A percentile compares a stretch with the other conserved stretches of the same genome.
phyloP scores from a whole-genome alignment of 805 yeast species.

The Kregervanrija pseudodelftensis region DNA sequence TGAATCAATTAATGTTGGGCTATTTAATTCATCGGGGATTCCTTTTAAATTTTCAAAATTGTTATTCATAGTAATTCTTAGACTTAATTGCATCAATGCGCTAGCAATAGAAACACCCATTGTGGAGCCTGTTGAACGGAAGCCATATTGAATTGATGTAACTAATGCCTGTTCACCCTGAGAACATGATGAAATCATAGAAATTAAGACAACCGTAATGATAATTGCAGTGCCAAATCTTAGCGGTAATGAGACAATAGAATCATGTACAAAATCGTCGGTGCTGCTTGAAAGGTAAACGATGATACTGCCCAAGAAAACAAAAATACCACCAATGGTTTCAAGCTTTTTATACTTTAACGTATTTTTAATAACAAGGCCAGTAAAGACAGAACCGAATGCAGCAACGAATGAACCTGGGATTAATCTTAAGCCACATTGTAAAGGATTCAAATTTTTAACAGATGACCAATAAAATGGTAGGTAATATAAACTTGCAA shows the following conservation, averaged over 20 bases:
- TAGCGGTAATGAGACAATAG: conserved; percentile 38
- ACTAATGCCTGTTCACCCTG: conserved; percentile 67
- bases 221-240: conserved; percentile 62
- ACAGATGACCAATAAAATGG: conserved; percentile 48
- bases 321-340: conserved; percentile 29
- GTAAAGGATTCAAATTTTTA: conserved; percentile 15
- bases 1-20: conserved; percentile 6
- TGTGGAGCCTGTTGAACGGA: conserved; percentile 47
- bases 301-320: conserved; percentile 39
- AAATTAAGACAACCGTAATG: conserved; percentile 62
- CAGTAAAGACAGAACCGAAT: conserved; percentile 59
- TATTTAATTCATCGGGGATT: not conserved
- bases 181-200: conserved; percentile 70
- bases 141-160: conserved; percentile 78
- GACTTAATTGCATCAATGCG: conserved; percentile 34
- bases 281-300: conserved; percentile 18
- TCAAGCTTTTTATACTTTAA: conserved; percentile 53
- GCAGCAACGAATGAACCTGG: conserved; percentile 63
- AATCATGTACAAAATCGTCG: conserved; percentile 30
- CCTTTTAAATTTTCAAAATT: conserved; percentile 11
- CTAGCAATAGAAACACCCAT: conserved; percentile 42
- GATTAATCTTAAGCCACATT: conserved; percentile 33
- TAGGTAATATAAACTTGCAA: conserved; percentile 53
- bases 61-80: conserved; percentile 6
- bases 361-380: conserved; percentile 55